These are phyloP conservation scores for Lophiostoma macrostomum DNA, from an alignment of 495 filamentous ascomycete species.

Conservation along the genomic window DNA sequence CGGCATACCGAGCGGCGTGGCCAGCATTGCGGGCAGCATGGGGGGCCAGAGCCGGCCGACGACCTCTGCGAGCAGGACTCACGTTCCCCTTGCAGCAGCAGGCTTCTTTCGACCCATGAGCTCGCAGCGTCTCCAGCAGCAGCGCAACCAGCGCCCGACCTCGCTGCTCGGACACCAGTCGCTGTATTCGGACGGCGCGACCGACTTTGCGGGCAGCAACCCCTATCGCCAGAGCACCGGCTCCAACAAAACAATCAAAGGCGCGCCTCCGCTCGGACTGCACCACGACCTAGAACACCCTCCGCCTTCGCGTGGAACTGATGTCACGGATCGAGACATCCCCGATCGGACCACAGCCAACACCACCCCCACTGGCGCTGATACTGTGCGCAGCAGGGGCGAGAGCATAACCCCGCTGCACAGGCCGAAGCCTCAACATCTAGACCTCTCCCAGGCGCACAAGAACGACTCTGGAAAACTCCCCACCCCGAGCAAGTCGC, in stretches of 20 bases:
- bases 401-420: conserved; percentile 75
- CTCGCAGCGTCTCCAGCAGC: conserved; percentile 89
- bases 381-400: conserved; percentile 61
- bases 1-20: conserved; percentile 11
- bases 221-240: conserved; percentile 34
- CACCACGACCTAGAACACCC: conserved; percentile 55
- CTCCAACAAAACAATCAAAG: conserved; percentile 29
- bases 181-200: conserved; percentile 37
- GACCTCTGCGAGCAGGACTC: conserved; percentile 66
- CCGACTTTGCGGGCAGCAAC: conserved; percentile 47
- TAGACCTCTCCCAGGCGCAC: conserved; percentile 38
- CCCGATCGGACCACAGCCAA: conserved; percentile 68
- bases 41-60: conserved; percentile 44
- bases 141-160: conserved; percentile 61
- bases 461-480: conserved; percentile 47
- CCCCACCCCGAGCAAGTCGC: conserved; percentile 61
- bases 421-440: conserved; percentile 40
- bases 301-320: conserved; percentile 74
- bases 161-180: conserved; percentile 44
- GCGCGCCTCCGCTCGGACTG: conserved; percentile 22
- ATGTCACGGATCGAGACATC: conserved; percentile 63
- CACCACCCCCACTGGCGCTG: conserved; percentile 68
- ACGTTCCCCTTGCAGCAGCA: conserved; percentile 85
- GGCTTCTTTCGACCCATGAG: conserved; percentile 97
- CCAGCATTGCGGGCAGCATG: conserved; percentile 39